Conservation (phyloP, 495 filamentous ascomycete genomes). For the Cladorrhinum samala region DNA sequence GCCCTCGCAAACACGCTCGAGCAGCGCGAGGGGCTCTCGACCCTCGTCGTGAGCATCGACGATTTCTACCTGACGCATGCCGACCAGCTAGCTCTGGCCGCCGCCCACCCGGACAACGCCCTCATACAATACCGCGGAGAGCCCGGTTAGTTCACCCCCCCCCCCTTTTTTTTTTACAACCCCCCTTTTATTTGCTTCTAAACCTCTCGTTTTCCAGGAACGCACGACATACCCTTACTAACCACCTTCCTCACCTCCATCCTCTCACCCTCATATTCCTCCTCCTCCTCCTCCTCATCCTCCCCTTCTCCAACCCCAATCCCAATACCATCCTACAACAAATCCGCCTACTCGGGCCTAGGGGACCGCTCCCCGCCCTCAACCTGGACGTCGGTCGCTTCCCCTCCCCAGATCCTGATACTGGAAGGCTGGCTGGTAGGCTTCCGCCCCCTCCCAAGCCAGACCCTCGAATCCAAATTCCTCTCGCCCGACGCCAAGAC, state of each 20-base stretch:
- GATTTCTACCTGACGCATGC: slow-evolving; percentile 79
- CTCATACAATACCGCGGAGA: slow-evolving; percentile 80
- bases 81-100: slow-evolving; percentile 63
- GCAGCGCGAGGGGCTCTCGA: slow-evolving; percentile 59
- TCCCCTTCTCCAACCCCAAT: slow-evolving; percentile 47
- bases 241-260: slow-evolving; percentile 57
- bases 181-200: background rate
- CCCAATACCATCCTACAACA: slow-evolving; percentile 77
- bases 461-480: slow-evolving; percentile 51
- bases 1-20: slow-evolving; percentile 60
- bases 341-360: slow-evolving; percentile 66
- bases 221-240: slow-evolving; percentile 72
- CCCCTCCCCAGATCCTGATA: slow-evolving; percentile 57
- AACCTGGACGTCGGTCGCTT: slow-evolving; percentile 35
- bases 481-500: slow-evolving; percentile 36
- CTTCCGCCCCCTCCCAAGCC: slow-evolving; percentile 59
- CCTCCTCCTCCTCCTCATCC: slow-evolving; percentile 56
- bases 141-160: slow-evolving; percentile 41
- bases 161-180: background rate
- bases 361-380: slow-evolving; percentile 65
- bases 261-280: slow-evolving; percentile 45
- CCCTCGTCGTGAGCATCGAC: slow-evolving; percentile 79
- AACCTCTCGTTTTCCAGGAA: slow-evolving; percentile 51
- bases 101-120: slow-evolving; percentile 59
- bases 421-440: slow-evolving; percentile 94